A percentile compares a stretch with the other conserved stretches of the same genome.
Conservation (phyloP, 2,329 filamentous ascomycete species). For the Aureobasidium zeae region DNA sequence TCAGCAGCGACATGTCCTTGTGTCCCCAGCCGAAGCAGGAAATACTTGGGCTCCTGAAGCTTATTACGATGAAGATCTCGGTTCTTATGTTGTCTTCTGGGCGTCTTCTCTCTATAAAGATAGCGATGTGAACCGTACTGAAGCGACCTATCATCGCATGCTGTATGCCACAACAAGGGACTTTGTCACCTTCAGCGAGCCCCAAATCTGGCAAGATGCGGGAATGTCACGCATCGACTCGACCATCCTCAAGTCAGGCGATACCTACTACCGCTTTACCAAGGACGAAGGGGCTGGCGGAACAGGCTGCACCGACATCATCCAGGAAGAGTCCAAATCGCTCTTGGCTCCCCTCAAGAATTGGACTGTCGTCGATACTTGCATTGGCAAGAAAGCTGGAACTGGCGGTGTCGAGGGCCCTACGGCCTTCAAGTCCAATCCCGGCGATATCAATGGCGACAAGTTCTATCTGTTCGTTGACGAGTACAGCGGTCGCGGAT, state of each 20-base stretch:
- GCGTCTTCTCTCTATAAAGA: conserved; percentile 38
- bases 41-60: conserved; percentile 49
- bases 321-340: conserved; percentile 41
- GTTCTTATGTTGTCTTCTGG: conserved; percentile 41
- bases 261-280: conserved; percentile 44
- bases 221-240: conserved; percentile 45
- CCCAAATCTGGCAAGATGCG: conserved; percentile 44
- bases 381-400: conserved; percentile 44
- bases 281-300: conserved; percentile 44
- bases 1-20: conserved; percentile 40
- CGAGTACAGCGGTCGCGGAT: conserved; percentile 44
- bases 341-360: conserved; percentile 34
- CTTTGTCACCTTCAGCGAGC: conserved; percentile 42
- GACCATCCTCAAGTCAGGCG: conserved; percentile 38
- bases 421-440: conserved; percentile 44
- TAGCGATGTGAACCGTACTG: conserved; percentile 34
- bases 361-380: conserved; percentile 40
- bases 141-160: conserved; percentile 44
- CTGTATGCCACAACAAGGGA: conserved; percentile 43
- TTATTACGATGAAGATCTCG: conserved; percentile 38
- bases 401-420: conserved; percentile 44
- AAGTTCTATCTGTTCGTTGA: conserved; percentile 50
- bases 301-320: conserved; percentile 47
- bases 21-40: conserved; percentile 42
- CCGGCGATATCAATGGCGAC: conserved; percentile 41